phyloP scores from a whole-genome alignment of 768 basidiomycete species.

The Trametes maxima region DNA sequence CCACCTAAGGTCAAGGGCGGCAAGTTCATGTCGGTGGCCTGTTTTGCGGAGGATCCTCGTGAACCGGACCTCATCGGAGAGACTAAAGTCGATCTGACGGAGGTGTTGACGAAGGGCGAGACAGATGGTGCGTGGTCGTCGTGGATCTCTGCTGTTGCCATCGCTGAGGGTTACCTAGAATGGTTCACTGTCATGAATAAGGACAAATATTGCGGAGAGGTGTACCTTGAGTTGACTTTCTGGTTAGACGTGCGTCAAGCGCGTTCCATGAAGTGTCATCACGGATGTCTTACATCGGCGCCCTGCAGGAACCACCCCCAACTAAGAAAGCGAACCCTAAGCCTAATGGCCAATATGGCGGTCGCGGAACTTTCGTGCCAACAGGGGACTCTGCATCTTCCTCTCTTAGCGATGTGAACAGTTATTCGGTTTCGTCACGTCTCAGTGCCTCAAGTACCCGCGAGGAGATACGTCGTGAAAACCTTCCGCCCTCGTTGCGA shows the following conservation, averaged over 20 bases:
- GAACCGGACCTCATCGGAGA: conserved; percentile 98
- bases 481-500: conserved; percentile 61
- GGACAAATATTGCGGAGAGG: conserved; percentile 92
- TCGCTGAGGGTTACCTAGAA: conserved; percentile 51
- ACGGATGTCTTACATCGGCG: neutral
- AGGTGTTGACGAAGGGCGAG: conserved; percentile 92
- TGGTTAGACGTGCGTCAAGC: conserved; percentile 80
- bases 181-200: conserved; percentile 93
- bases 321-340: conserved; percentile 62
- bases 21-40: conserved; percentile 74
- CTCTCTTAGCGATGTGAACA: conserved; percentile 27
- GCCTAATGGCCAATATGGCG: conserved; percentile 64
- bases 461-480: conserved; percentile 46
- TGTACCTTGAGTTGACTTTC: conserved; percentile 95
- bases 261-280: neutral
- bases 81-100: conserved; percentile 80
- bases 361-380: conserved; percentile 76
- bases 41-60: conserved; percentile 93
- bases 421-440: conserved; percentile 13
- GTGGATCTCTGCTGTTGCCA: neutral
- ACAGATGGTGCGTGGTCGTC: conserved; percentile 76
- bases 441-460: conserved; percentile 26
- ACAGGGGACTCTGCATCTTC: conserved; percentile 26
- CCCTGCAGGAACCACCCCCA: conserved; percentile 70
- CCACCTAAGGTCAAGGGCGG: conserved; percentile 66